These are phyloP conservation scores for Ceratobasidium sp. DNA, from an alignment of 1,284 basidiomycete genomes.

Conservation along the genomic window DNA sequence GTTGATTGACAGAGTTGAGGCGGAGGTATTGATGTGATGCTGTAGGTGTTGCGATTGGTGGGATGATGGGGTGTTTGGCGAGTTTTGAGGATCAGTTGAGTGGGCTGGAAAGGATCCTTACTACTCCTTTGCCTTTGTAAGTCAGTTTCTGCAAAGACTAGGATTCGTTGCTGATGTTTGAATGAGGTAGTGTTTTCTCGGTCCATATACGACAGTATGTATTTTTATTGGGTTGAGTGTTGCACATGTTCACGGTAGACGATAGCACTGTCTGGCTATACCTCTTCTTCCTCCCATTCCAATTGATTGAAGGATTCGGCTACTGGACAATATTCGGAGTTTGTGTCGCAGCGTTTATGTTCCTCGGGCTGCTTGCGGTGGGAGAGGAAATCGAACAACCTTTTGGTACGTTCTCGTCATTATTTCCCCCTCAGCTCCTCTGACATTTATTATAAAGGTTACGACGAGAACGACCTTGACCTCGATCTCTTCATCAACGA, in stretches of 20 bases:
- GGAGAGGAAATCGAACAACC: conserved; percentile 68
- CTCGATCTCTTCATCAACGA: conserved; percentile 60
- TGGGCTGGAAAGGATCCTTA: conserved; percentile 70
- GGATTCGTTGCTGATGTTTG: conserved; percentile 11
- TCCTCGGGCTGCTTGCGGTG: conserved; percentile 73
- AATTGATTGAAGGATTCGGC: conserved; percentile 69
- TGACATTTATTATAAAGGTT: conserved; percentile 58
- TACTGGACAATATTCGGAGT: conserved; percentile 74
- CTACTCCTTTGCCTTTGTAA: conserved; percentile 74
- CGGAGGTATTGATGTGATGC: not conserved
- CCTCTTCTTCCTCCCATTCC: conserved; percentile 76
- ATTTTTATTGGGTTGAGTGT: conserved; percentile 2
- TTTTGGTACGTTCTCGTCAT: conserved; percentile 63
- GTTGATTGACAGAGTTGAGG: not conserved
- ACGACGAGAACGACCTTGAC: conserved; percentile 76
- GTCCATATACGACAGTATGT: conserved; percentile 60
- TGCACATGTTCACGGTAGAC: conserved; percentile 25
- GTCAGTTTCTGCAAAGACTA: conserved; percentile 52
- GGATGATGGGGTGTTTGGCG: conserved; percentile 65
- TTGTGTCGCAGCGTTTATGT: conserved; percentile 73
- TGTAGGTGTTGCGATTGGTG: conserved; percentile 65
- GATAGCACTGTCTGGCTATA: conserved; percentile 75
- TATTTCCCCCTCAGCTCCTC: not conserved
- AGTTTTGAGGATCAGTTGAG: conserved; percentile 69
- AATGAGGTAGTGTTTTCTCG: conserved; percentile 65